These are phyloP conservation scores for Cladosporium austrohemisphaericum DNA, from an alignment of 2,329 filamentous ascomycete species.

Conservation along the genomic window DNA sequence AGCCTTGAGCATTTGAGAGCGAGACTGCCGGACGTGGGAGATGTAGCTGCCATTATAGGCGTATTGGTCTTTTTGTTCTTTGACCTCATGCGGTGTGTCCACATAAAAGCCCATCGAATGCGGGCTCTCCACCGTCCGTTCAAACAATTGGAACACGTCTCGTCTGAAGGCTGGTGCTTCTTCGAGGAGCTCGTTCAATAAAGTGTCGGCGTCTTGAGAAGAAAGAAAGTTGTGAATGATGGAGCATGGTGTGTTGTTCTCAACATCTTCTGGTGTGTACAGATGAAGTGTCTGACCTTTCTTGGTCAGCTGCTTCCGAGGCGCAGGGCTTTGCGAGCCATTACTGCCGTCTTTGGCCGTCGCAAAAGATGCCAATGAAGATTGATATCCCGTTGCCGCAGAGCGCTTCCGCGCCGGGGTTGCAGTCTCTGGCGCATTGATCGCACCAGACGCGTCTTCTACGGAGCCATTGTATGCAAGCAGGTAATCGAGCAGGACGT, in stretches of 20 bases:
- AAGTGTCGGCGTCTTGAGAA: constrained; percentile 62
- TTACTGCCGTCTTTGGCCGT: constrained; percentile 5
- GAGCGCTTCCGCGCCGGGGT: constrained; percentile 34
- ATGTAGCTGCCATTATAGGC: constrained; percentile 77
- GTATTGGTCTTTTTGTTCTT: constrained; percentile 72
- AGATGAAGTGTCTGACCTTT: constrained; percentile 82
- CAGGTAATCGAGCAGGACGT: constrained; percentile 71
- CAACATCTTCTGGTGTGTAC: constrained; percentile 76
- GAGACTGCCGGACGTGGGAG: constrained; percentile 71
- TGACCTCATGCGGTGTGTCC: constrained; percentile 65
- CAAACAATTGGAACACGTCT: constrained; percentile 79
- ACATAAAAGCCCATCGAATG: constrained; percentile 85
- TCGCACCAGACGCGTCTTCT: constrained; percentile 55
- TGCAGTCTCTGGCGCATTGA: constrained; percentile 37
- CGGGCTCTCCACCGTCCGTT: constrained; percentile 77
- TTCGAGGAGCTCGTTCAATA: constrained; percentile 70
- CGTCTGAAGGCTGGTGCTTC: constrained; percentile 69
- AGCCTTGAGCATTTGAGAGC: constrained; percentile 68
- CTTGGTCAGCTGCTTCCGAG: constrained; percentile 52
- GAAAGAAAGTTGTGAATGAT: constrained; percentile 90
- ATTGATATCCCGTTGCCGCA: constrained; percentile 39
- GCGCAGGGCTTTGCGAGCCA: background rate
- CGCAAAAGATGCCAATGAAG: constrained; percentile 34
- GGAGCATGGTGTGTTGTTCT: constrained; percentile 80
- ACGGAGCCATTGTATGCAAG: constrained; percentile 76